Conservation (phyloP, 495 filamentous ascomycete species). For the Neurospora hispaniola region DNA sequence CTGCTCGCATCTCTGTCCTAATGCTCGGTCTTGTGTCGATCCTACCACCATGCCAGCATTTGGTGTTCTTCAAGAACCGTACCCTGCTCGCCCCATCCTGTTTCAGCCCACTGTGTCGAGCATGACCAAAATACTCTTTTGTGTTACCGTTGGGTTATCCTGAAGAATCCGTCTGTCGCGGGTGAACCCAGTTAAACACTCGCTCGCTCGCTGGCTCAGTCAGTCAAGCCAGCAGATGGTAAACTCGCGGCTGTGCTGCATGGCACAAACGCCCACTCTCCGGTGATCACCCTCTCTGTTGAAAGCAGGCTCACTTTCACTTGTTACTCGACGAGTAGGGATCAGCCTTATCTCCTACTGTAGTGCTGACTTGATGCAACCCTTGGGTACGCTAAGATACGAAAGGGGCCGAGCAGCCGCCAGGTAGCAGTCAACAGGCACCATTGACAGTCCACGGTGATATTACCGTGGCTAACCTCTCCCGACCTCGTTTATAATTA, state of each 20-base stretch:
- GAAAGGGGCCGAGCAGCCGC: neutral
- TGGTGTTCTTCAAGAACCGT: neutral
- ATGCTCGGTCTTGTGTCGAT: neutral
- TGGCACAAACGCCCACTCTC: neutral
- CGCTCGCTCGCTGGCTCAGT: neutral
- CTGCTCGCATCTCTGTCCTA: neutral
- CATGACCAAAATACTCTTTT: neutral
- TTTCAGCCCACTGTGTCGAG: neutral
- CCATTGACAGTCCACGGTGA: neutral
- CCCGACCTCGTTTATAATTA: neutral
- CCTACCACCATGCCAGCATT: neutral
- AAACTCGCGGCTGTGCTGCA: neutral
- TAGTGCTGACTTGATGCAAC: neutral
- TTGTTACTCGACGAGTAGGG: neutral
- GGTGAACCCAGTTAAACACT: neutral
- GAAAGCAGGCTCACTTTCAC: neutral
- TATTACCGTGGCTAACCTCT: neutral
- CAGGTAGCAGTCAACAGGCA: neutral
- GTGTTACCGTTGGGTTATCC: neutral
- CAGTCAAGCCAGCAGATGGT: neutral
- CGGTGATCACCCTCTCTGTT: neutral
- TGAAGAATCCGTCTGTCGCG: neutral
- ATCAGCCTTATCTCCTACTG: neutral
- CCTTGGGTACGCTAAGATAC: neutral
- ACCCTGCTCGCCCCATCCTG: neutral